phyloP scores from a whole-genome alignment of 495 filamentous ascomycete species.

The Hyaloscypha variabilis region DNA sequence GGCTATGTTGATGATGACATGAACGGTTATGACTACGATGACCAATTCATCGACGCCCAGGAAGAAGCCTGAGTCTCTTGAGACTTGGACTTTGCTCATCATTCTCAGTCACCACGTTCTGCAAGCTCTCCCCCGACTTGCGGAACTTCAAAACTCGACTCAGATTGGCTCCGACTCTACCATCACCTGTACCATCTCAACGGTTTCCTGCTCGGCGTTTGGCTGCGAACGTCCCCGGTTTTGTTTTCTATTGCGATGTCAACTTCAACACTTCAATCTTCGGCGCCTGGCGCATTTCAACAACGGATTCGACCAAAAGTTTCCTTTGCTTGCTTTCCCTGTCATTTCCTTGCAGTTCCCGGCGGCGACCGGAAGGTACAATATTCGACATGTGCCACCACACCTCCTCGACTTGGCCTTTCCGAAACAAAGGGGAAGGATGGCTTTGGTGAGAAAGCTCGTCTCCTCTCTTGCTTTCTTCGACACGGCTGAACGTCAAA shows the following conservation, averaged over 20 bases:
- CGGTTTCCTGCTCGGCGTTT: not conserved
- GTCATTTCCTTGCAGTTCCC: not conserved
- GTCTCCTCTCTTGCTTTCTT: too few species aligned
- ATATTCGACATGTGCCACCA: not conserved
- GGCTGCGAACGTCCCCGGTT: too few species aligned
- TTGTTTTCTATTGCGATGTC: too few species aligned
- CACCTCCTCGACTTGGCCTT: not conserved
- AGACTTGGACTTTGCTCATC: not conserved
- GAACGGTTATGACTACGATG: not conserved
- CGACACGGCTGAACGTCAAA: too few species aligned
- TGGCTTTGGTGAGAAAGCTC: too few species aligned
- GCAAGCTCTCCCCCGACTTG: not conserved
- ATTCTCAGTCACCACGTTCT: not conserved
- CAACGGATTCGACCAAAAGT: not conserved
- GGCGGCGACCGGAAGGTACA: not conserved
- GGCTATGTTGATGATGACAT: not conserved
- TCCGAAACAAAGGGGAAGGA: not conserved
- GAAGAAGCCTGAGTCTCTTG: not conserved
- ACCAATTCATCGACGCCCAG: not conserved
- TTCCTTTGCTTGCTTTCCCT: not conserved
- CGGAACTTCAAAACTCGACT: not conserved
- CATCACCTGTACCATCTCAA: not conserved
- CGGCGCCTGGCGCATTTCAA: not conserved
- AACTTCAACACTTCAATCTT: not conserved
- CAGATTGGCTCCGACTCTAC: not conserved